These are phyloP conservation scores for Tylopilus felleus DNA, from an alignment of 768 basidiomycete genomes.

Conservation along the genomic window DNA sequence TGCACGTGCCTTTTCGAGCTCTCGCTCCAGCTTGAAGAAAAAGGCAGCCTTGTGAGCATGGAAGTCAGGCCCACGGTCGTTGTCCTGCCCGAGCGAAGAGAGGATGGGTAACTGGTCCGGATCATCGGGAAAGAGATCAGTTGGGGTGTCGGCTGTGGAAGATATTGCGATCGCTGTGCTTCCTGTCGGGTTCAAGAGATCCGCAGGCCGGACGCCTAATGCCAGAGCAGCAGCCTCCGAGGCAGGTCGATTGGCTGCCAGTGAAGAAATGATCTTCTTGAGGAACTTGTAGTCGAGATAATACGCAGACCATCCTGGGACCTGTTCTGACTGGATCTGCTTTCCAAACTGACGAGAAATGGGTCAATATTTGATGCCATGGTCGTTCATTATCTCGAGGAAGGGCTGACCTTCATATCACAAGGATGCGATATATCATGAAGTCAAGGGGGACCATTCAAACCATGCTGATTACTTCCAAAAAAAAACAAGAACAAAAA, in stretches of 20 bases:
- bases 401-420: conserved; percentile 31
- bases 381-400: neutral
- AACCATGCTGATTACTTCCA: conserved; percentile 25
- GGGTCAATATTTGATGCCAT: neutral
- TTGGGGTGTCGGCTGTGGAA: conserved; percentile 9
- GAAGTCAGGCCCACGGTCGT: conserved; percentile 78
- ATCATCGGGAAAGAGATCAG: conserved; percentile 33
- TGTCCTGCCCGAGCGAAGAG: conserved; percentile 59
- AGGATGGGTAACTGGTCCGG: conserved; percentile 56
- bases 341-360: conserved; percentile 87
- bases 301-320: conserved; percentile 93
- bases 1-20: conserved; percentile 84
- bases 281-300: conserved; percentile 99
- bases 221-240: conserved; percentile 88
- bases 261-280: conserved; percentile 97
- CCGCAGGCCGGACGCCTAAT: conserved; percentile 71
- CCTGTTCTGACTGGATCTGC: conserved; percentile 92
- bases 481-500: conserved; percentile 4
- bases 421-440: conserved; percentile 11
- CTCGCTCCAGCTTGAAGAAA: conserved; percentile 97
- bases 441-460: conserved; percentile 17
- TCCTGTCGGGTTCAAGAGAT: conserved; percentile 38
- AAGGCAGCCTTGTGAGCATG: conserved; percentile 96
- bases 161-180: conserved; percentile 32
- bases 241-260: conserved; percentile 84